Conservation (phyloP, 805 yeast species). For the Kodamaea hsintzibuensis region DNA sequence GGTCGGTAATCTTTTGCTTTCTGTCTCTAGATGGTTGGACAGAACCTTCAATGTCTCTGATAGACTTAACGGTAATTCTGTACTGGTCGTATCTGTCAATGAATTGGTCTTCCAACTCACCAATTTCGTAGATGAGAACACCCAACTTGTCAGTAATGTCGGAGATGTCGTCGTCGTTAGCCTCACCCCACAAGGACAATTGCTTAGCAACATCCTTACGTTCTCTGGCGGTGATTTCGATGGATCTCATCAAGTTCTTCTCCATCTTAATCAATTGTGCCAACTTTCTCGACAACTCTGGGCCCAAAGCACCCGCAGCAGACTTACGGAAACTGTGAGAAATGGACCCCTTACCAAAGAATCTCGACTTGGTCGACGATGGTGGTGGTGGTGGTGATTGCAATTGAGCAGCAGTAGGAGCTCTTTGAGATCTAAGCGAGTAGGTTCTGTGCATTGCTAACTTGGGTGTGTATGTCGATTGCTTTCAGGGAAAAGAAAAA, state of each 20-base stretch:
- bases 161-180: constrained; percentile 94
- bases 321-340: constrained; percentile 72
- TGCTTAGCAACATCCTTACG: constrained; percentile 96
- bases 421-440: constrained; percentile 74
- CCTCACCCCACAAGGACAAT: constrained; percentile 96
- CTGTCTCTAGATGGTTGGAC: constrained; percentile 99
- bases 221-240: constrained; percentile 91
- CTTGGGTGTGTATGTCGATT: background rate
- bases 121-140: constrained; percentile 91
- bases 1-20: constrained; percentile 95
- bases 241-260: constrained; percentile 90
- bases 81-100: constrained; percentile 98
- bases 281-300: constrained; percentile 90
- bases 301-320: constrained; percentile 91
- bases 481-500: constrained; percentile 7
- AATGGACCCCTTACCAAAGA: constrained; percentile 74
- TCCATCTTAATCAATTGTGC: constrained; percentile 93
- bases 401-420: constrained; percentile 80
- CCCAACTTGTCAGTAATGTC: constrained; percentile 98
- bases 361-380: constrained; percentile 67
- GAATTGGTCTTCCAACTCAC: constrained; percentile 97
- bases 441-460: constrained; percentile 76
- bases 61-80: constrained; percentile 90
- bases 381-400: constrained; percentile 83
- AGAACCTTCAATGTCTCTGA: constrained; percentile 95